phyloP scores from a whole-genome alignment of 345 rosid genomes.

The Cardamine resedifolia region DNA sequence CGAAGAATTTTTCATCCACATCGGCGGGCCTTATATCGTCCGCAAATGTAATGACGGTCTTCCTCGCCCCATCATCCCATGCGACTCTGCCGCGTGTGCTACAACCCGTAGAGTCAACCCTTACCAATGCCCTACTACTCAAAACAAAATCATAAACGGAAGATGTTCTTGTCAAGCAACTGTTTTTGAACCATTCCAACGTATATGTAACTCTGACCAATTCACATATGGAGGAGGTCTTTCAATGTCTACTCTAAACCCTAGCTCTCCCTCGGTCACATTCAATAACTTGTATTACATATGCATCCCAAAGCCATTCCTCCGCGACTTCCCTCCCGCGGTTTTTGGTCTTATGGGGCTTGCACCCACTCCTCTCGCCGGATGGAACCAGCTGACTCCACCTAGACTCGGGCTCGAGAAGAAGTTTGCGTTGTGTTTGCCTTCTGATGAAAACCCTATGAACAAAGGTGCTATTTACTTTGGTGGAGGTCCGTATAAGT shows the following conservation, averaged over 20 bases:
- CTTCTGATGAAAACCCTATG: conserved; percentile 24
- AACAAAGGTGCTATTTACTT: conserved; percentile 39
- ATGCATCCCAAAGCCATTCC: conserved; percentile 35
- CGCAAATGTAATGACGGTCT: conserved; percentile 25
- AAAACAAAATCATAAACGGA: conserved; percentile 21
- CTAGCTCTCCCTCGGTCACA: conserved; percentile 21
- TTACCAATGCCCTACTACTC: conserved; percentile 21
- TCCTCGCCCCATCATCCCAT: conserved; percentile 23
- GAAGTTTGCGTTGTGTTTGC: conserved; percentile 45
- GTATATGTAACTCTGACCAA: conserved; percentile 19
- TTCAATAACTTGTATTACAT: conserved; percentile 11
- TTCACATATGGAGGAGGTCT: conserved; percentile 20
- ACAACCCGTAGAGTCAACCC: conserved; percentile 13
- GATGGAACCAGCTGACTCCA: conserved; percentile 31
- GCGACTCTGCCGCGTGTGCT: conserved; percentile 30
- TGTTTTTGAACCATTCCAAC: conserved; percentile 35
- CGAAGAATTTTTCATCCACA: conserved; percentile 35
- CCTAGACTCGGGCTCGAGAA: conserved; percentile 14
- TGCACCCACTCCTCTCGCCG: conserved; percentile 30
- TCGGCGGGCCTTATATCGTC: conserved; percentile 27
- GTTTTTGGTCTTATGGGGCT: conserved; percentile 40
- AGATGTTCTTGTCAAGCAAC: conserved; percentile 36
- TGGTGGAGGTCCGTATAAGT: conserved; percentile 38
- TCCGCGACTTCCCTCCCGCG: conserved; percentile 32
- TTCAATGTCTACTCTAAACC: conserved; percentile 29